Evolutionary conservation across 106 monocot genomes (phyloP), one percentile per base, ranked within the genome.

Genomic region (Platanthera zijinensis): DNA sequence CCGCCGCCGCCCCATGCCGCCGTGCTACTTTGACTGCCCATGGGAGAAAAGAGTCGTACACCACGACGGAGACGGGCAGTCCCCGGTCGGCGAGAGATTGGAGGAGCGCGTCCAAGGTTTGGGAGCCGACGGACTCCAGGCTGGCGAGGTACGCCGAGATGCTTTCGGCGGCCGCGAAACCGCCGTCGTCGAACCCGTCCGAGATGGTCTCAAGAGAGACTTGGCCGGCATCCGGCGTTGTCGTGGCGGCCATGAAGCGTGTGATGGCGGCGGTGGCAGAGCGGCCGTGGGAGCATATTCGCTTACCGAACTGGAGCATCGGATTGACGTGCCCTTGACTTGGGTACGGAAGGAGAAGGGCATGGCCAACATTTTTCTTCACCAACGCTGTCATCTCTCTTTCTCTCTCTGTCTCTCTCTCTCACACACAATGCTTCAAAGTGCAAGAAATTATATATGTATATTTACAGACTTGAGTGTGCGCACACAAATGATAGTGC

Each of bases 261-360:
- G 92, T 93, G 66, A 76, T 70, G 49, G 78, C 85, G 8, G 90
- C 57, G 22, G 90, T 84, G 79, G 59, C 48, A 12, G 14, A 66
- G 63, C 57, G 39, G 71, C 80, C 84, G 18, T 83, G 74, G n/a
- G 71, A 72, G 62, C 81, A 51, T 8, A 90, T 74, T 48, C 87
- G 84, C 51, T 87, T 89, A 74, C 76, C 89, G 74, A 95, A 89
- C 21, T 89, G 87, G 78, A 91, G 85, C 85, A 95, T 87, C 10
- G 94, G 91, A 80, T 91, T 90, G 84, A 94, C 87, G 89, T 94
- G 94, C 74, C 94, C 90, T 77, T 94, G 94, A 80, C 52, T 77
- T 17, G 94, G 95, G 79, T 84, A 89, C 0, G 91, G 89, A 21
- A 95, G 6, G 49, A 95, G 6, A 15, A 95, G 84, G 21, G 86